Evolutionary conservation across 164 flowering plant genomes (phyloP).

Genomic region (Malania oleifera): DNA sequence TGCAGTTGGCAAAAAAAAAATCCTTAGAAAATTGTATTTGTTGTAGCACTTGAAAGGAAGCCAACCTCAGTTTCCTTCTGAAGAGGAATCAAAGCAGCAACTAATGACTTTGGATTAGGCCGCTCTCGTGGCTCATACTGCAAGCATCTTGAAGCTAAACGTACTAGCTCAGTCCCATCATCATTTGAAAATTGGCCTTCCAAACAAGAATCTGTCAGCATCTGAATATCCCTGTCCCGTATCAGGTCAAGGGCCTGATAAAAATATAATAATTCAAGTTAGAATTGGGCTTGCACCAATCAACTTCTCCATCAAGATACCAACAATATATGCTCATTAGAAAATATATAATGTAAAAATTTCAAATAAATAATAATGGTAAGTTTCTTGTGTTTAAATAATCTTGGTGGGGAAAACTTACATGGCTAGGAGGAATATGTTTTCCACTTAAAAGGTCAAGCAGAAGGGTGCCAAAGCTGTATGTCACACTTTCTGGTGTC

Average conservation of each 20-base stretch:
- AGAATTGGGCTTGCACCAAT: slow-evolving; percentile 6
- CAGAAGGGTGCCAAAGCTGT: slow-evolving; percentile 92
- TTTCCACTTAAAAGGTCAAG: slow-evolving; percentile 96
- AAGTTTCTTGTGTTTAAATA: background rate
- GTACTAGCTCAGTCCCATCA: slow-evolving; percentile 45
- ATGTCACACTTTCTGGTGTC: slow-evolving; percentile 90
- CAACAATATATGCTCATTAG: background rate
- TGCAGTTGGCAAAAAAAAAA: too few relatives aligned
- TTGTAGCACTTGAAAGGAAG: background rate
- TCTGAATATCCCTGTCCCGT: slow-evolving; percentile 40
- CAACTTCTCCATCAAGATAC: background rate
- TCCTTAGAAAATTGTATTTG: background rate
- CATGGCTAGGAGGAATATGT: slow-evolving; percentile 98
- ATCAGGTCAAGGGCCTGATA: slow-evolving; percentile 54
- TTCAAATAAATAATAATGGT: background rate
- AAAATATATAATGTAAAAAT: background rate
- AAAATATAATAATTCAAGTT: background rate
- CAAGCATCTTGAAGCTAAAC: slow-evolving; percentile 52
- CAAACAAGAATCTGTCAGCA: slow-evolving; percentile 51
- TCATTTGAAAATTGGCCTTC: slow-evolving; percentile 48
- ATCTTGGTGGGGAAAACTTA: slow-evolving; percentile 29
- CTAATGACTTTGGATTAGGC: slow-evolving; percentile 48
- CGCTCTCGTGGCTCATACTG: slow-evolving; percentile 57
- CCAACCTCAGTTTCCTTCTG: slow-evolving; percentile 51
- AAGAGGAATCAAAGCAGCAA: slow-evolving; percentile 36